These are phyloP conservation scores for Butyriboletus appendiculatus DNA, from an alignment of 1,284 basidiomycete genomes.

Conservation along the genomic window DNA sequence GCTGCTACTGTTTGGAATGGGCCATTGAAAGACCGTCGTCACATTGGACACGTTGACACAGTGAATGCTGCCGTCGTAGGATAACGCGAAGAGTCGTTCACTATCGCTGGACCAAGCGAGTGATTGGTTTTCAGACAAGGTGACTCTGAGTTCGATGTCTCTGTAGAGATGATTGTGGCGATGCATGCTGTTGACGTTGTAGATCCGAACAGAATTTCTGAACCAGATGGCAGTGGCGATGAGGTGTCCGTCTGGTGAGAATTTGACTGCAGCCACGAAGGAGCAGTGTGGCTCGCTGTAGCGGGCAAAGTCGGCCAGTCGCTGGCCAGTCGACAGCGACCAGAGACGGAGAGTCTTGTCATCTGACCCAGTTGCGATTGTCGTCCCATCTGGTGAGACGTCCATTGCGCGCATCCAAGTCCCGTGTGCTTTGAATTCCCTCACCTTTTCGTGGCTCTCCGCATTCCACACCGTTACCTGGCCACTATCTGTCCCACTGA, in stretches of 20 bases:
- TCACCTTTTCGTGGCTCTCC: neutral
- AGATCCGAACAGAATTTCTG: constrained; percentile 4
- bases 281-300: too few relatives aligned
- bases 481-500: neutral
- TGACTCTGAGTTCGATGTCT: too few relatives aligned
- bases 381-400: too few relatives aligned
- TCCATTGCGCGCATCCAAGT: too few relatives aligned
- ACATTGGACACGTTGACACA: neutral
- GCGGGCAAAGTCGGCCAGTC: too few relatives aligned
- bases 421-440: too few relatives aligned
- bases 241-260: constrained; percentile 3
- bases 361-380: too few relatives aligned
- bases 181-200: too few relatives aligned
- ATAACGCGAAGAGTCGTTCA: constrained; percentile 1
- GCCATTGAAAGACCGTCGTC: neutral
- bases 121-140: neutral
- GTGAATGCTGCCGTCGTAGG: neutral
- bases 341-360: too few relatives aligned
- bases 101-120: neutral
- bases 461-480: neutral
- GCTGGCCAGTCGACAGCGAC: too few relatives aligned
- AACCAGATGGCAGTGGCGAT: constrained; percentile 12
- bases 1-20: neutral
- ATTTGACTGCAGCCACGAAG: constrained; percentile 9
- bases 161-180: too few relatives aligned